These are phyloP conservation scores for Aureobasidium sp. DNA, from an alignment of 2,329 filamentous ascomycete species.

Conservation along the genomic window DNA sequence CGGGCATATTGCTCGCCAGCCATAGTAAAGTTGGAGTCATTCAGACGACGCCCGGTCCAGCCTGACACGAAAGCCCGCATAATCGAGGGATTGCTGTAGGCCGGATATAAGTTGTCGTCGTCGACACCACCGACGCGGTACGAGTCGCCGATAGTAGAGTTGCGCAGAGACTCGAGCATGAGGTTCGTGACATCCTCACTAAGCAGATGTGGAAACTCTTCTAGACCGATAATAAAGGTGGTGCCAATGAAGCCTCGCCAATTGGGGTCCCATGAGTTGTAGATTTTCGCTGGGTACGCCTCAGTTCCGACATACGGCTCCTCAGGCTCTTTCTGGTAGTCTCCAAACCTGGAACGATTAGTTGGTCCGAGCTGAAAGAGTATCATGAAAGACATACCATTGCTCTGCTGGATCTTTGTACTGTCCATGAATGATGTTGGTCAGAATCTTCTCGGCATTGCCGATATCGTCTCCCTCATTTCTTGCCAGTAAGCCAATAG, in stretches of 20 bases:
- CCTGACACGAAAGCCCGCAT: conserved; percentile 55
- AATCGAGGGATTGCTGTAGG: conserved; percentile 51
- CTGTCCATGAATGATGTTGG: conserved; percentile 45
- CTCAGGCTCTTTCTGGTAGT: conserved; percentile 48
- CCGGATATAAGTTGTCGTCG: conserved; percentile 52
- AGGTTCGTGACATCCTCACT: conserved; percentile 30
- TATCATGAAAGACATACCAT: conserved; percentile 37
- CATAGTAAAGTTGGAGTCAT: conserved; percentile 50
- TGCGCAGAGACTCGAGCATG: conserved; percentile 46
- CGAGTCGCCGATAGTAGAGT: conserved; percentile 49
- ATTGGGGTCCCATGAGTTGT: conserved; percentile 54
- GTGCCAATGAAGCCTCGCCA: conserved; percentile 57
- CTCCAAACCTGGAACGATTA: conserved; percentile 31
- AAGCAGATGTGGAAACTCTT: conserved; percentile 47
- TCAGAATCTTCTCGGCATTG: conserved; percentile 46
- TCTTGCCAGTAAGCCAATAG: conserved; percentile 47
- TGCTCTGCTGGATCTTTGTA: conserved; percentile 44
- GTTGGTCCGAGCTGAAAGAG: background rate
- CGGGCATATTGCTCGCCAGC: conserved; percentile 49
- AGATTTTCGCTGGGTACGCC: conserved; percentile 43
- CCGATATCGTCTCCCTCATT: conserved; percentile 42
- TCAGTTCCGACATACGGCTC: conserved; percentile 48
- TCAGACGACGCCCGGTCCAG: conserved; percentile 48
- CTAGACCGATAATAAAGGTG: conserved; percentile 48
- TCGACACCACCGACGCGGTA: conserved; percentile 54